Percentiles rank a stretch among this genome's conserved stretches.
Evolutionary conservation across 768 basidiomycete genomes (phyloP).

Genomic region (Pisolithus marmoratus): DNA sequence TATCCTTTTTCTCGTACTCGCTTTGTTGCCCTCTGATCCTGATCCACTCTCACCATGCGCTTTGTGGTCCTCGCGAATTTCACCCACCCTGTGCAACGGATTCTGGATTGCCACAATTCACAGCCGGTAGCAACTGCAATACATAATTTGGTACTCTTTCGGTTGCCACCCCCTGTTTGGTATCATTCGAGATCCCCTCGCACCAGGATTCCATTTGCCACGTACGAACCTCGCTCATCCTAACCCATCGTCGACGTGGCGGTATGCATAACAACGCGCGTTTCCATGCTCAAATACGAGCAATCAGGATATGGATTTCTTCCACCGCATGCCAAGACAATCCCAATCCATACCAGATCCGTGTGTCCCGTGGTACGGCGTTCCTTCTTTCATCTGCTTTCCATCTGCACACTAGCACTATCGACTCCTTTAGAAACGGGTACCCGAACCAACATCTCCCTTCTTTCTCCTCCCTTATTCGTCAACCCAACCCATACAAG

Average conservation of each 20-base stretch:
- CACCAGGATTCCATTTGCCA: background rate
- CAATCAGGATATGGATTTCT: background rate
- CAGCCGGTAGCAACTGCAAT: too few species aligned
- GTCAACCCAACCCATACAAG: background rate
- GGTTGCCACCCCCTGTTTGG: background rate
- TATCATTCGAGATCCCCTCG: background rate
- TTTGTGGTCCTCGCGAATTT: background rate
- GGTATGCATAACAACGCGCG: background rate
- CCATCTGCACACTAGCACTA: background rate
- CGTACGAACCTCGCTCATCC: background rate
- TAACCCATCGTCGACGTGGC: conserved; percentile 1
- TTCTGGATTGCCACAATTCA: too few species aligned
- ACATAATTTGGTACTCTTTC: background rate
- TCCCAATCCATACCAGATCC: background rate
- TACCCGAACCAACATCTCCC: background rate
- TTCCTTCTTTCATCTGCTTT: background rate
- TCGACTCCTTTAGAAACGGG: background rate
- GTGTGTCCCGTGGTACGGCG: background rate
- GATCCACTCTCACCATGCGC: background rate
- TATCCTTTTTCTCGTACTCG: background rate
- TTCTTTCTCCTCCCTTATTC: background rate
- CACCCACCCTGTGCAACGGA: background rate
- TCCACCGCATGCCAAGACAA: background rate
- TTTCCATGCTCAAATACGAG: background rate
- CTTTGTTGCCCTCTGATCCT: background rate